Percentiles rank a stretch among this genome's conserved stretches.
phyloP scores from a whole-genome alignment of 495 filamentous ascomycete genomes.

The Symbiotaphrina buchneri region DNA sequence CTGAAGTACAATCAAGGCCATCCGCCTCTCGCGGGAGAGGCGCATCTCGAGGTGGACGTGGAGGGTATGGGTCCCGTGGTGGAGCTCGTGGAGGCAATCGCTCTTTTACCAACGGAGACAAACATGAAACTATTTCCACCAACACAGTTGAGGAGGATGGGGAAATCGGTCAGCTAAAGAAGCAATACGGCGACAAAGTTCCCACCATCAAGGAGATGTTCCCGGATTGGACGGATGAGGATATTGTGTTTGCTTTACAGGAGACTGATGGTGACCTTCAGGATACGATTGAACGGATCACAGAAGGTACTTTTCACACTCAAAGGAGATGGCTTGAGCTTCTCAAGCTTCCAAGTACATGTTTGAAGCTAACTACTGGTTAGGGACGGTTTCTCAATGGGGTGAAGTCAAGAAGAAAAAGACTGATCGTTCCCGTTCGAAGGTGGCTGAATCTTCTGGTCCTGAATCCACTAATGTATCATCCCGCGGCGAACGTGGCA shows the following conservation, averaged over 20 bases:
- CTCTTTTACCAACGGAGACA: slow-evolving; percentile 45
- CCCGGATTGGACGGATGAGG: slow-evolving; percentile 76
- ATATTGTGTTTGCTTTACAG: slow-evolving; percentile 73
- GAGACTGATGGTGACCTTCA: slow-evolving; percentile 82
- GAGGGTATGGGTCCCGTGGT: slow-evolving; percentile 54
- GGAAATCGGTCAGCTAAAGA: slow-evolving; percentile 80
- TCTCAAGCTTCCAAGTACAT: not conserved
- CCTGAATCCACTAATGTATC: slow-evolving; percentile 14
- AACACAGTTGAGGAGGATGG: slow-evolving; percentile 58
- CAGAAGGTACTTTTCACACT: slow-evolving; percentile 41
- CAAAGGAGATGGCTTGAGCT: not conserved
- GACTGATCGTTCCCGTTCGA: slow-evolving; percentile 62
- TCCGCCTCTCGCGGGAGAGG: slow-evolving; percentile 59
- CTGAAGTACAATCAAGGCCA: slow-evolving; percentile 72
- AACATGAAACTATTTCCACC: slow-evolving; percentile 19
- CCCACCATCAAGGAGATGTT: slow-evolving; percentile 71
- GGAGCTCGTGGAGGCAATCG: slow-evolving; percentile 29
- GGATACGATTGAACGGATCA: slow-evolving; percentile 68
- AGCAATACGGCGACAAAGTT: slow-evolving; percentile 55
- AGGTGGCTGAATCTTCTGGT: slow-evolving; percentile 48
- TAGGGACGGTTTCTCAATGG: slow-evolving; percentile 84
- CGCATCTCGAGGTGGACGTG: slow-evolving; percentile 62
- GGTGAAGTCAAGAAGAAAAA: slow-evolving; percentile 85
- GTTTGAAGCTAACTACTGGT: slow-evolving; percentile 1
- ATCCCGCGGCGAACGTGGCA: slow-evolving; percentile 33